Conservation (phyloP, 441 rosid genomes). For the Populus hybrid region DNA sequence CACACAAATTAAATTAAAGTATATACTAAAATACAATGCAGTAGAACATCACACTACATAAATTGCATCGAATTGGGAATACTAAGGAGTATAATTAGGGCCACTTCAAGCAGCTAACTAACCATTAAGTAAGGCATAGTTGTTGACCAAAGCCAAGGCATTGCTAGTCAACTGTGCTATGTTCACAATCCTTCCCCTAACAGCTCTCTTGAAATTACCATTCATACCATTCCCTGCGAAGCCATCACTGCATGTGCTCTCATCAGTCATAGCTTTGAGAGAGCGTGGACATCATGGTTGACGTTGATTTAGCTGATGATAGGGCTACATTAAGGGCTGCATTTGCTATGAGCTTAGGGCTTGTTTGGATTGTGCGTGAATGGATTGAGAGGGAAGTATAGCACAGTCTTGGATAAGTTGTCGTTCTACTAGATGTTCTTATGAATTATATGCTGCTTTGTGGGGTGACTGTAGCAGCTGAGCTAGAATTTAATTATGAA, state of each 20-base stretch:
- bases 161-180: slow-evolving; percentile 69
- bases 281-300: slow-evolving; percentile 40
- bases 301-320: slow-evolving; percentile 42
- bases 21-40: no score
- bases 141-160: slow-evolving; percentile 66
- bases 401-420: slow-evolving; percentile 67
- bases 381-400: slow-evolving; percentile 50
- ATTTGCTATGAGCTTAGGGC: slow-evolving; percentile 61
- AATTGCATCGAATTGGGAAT: no score
- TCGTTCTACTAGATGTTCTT: slow-evolving; percentile 51
- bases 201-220: slow-evolving; percentile 38
- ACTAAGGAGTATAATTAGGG: no score
- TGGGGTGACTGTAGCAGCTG: slow-evolving; percentile 27
- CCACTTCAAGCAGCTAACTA: slow-evolving; percentile 5
- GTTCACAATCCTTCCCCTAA: slow-evolving; percentile 39
- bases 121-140: slow-evolving; percentile 50
- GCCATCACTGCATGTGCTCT: slow-evolving; percentile 65
- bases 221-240: slow-evolving; percentile 43
- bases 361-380: slow-evolving; percentile 51
- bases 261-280: slow-evolving; percentile 60
- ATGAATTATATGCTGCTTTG: slow-evolving; percentile 48
- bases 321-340: slow-evolving; percentile 65
- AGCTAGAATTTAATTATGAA: slow-evolving; percentile 12
- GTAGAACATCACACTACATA: no score
- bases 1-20: no score